Evolutionary conservation across 805 yeast species (phyloP).

Genomic region (Candida sithepensis): DNA sequence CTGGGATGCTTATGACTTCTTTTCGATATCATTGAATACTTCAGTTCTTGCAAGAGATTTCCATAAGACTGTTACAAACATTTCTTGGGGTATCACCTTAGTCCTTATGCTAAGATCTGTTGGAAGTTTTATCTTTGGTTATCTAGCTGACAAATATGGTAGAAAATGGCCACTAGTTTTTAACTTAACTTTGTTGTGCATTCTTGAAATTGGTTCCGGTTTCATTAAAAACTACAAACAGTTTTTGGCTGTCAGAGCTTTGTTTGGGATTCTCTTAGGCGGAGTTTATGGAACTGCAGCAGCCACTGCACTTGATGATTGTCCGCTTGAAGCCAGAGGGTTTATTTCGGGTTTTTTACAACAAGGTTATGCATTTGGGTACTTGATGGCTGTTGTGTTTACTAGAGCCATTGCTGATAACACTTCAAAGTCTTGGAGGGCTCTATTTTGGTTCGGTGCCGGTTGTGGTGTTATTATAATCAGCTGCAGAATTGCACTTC

Average conservation of each 20-base stretch:
- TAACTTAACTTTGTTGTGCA: constrained; percentile 43
- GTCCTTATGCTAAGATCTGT: constrained; percentile 67
- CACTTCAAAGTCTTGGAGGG: constrained; percentile 55
- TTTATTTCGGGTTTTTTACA: constrained; percentile 67
- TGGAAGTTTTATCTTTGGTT: constrained; percentile 62
- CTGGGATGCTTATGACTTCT: constrained; percentile 65
- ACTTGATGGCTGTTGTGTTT: constrained; percentile 60
- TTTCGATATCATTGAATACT: constrained; percentile 52
- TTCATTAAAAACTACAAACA: constrained; percentile 53
- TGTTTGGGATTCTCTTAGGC: constrained; percentile 60
- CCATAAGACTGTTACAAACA: constrained; percentile 41
- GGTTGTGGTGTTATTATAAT: constrained; percentile 45
- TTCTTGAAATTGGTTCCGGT: constrained; percentile 61
- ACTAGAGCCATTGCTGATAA: constrained; percentile 59
- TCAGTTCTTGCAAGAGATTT: constrained; percentile 44
- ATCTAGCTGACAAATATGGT: constrained; percentile 56
- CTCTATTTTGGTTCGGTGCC: constrained; percentile 66
- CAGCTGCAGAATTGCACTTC: constrained; percentile 39
- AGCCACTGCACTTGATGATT: constrained; percentile 52
- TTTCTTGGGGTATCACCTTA: constrained; percentile 66
- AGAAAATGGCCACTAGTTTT: constrained; percentile 54
- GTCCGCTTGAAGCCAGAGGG: constrained; percentile 52
- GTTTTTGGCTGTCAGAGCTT: constrained; percentile 58
- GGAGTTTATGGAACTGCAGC: constrained; percentile 54
- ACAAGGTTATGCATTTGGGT: constrained; percentile 77